Evolutionary conservation across 306 rosid genomes (phyloP).

Genomic region (Prunus persica): DNA sequence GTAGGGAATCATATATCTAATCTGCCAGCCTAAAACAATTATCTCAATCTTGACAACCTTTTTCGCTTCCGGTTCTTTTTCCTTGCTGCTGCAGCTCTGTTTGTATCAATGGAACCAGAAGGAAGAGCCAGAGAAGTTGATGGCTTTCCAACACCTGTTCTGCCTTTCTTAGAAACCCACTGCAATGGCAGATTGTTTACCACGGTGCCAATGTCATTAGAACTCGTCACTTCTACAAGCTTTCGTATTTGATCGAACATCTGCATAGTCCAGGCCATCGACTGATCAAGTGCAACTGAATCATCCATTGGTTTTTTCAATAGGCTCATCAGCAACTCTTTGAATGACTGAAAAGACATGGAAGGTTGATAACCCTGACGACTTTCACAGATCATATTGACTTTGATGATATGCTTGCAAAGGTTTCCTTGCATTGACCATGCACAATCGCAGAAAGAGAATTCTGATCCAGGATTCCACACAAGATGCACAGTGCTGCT

Average conservation of each 20-base stretch:
- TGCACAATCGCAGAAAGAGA: conserved; percentile 67
- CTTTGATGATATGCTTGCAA: conserved; percentile 88
- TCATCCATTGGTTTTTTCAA: conserved; percentile 69
- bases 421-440: conserved; percentile 84
- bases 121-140: conserved; percentile 37
- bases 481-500: conserved; percentile 46
- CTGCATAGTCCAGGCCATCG: conserved; percentile 80
- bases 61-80: conserved; percentile 48
- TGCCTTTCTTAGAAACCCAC: conserved; percentile 57
- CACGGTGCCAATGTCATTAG: conserved; percentile 57
- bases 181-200: conserved; percentile 70
- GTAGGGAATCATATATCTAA: not conserved
- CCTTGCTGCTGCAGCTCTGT: conserved; percentile 24
- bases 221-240: conserved; percentile 58
- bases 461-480: conserved; percentile 95
- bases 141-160: conserved; percentile 53
- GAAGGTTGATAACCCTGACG: conserved; percentile 47
- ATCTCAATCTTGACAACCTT: conserved; percentile 56
- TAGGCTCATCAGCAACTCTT: conserved; percentile 50
- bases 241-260: conserved; percentile 74
- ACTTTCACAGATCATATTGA: conserved; percentile 62
- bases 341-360: conserved; percentile 66
- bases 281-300: conserved; percentile 59
- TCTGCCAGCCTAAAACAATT: conserved; percentile 16
- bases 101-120: conserved; percentile 27